These are phyloP conservation scores for Xylariaceae sp. DNA, from an alignment of 2,329 filamentous ascomycete species.

Conservation along the genomic window DNA sequence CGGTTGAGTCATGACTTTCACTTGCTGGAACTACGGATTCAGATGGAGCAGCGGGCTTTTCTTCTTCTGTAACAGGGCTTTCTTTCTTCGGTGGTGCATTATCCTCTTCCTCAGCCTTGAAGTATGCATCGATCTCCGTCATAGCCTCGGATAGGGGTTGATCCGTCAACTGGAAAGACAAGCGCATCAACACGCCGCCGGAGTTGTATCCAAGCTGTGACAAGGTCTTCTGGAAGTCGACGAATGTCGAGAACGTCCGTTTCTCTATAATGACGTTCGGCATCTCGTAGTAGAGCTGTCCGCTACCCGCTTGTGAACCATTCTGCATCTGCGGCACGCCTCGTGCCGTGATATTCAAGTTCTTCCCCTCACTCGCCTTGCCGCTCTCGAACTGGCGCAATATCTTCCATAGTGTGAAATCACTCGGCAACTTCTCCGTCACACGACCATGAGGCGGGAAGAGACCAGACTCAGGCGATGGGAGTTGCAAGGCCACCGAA, in stretches of 20 bases:
- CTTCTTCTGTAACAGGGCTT: background rate
- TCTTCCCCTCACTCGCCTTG: constrained; percentile 53
- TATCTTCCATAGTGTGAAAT: constrained; percentile 83
- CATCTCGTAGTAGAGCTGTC: constrained; percentile 81
- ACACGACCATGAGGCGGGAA: constrained; percentile 61
- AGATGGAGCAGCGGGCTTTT: constrained; percentile 11
- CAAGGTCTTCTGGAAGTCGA: constrained; percentile 82
- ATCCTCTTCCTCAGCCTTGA: constrained; percentile 47
- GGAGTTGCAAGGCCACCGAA: constrained; percentile 82
- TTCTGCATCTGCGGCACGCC: constrained; percentile 60
- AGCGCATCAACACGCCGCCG: constrained; percentile 71
- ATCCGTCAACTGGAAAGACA: constrained; percentile 71
- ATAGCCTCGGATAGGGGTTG: constrained; percentile 81
- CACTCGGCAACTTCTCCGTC: constrained; percentile 80
- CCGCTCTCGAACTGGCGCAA: constrained; percentile 84
- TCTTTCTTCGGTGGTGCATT: constrained; percentile 2
- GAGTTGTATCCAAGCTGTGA: constrained; percentile 81
- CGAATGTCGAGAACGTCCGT: constrained; percentile 68
- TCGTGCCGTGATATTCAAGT: constrained; percentile 77
- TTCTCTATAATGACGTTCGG: constrained; percentile 82
- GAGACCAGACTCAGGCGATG: constrained; percentile 60
- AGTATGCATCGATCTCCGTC: constrained; percentile 71
- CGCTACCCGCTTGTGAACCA: constrained; percentile 53
- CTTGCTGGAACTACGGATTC: constrained; percentile 16
- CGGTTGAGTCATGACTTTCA: constrained; percentile 12